phyloP scores from a whole-genome alignment of 208 protist genomes.

The Crithidia bombi region DNA sequence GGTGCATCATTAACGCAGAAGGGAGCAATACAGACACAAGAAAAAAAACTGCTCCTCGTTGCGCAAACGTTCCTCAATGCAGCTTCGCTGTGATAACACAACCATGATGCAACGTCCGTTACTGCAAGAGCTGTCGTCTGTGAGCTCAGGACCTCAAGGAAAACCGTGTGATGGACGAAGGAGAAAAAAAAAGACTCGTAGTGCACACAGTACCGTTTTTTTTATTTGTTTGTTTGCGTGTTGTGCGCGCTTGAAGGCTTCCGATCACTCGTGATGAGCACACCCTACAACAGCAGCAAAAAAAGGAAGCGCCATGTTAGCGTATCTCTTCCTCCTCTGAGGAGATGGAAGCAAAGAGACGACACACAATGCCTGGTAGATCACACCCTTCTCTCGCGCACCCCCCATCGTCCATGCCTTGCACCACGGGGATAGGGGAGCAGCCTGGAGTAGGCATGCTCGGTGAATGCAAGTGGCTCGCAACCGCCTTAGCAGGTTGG shows the following conservation, averaged over 20 bases:
- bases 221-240: too few species aligned
- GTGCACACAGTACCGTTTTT: neutral
- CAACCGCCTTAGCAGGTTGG: neutral
- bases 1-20: too few species aligned
- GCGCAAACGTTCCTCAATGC: too few species aligned
- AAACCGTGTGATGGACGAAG: too few species aligned
- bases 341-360: slow-evolving; percentile 17
- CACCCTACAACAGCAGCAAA: too few species aligned
- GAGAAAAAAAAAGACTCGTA: neutral
- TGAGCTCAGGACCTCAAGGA: too few species aligned
- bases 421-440: slow-evolving; percentile 21
- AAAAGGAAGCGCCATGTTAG: neutral
- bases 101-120: too few species aligned
- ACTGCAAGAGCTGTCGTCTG: too few species aligned
- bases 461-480: neutral
- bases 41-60: too few species aligned
- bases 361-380: slow-evolving; percentile 13
- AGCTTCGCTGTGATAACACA: too few species aligned
- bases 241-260: too few species aligned
- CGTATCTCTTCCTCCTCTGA: neutral
- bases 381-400: neutral
- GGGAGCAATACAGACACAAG: too few species aligned
- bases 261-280: neutral
- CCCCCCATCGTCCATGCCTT: neutral
- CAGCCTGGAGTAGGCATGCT: slow-evolving; percentile 16